Percentiles rank a stretch among this genome's conserved stretches.
These are phyloP conservation scores for Dothideomycetidae sp. DNA, from an alignment of 2,329 filamentous ascomycete species.

Conservation along the genomic window DNA sequence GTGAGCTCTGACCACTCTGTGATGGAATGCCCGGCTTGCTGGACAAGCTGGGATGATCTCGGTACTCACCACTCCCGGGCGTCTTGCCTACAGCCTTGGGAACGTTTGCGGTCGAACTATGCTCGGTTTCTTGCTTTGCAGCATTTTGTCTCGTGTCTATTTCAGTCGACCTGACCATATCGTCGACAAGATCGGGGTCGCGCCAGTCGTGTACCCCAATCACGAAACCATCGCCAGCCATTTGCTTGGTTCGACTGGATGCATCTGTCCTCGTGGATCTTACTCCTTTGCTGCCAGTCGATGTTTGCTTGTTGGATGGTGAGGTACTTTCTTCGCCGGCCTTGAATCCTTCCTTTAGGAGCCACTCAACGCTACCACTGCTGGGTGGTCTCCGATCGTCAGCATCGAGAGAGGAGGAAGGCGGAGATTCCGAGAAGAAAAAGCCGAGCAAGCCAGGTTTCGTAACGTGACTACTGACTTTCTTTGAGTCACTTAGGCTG, in stretches of 20 bases:
- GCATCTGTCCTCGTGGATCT: slow-evolving; percentile 21
- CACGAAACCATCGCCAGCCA: slow-evolving; percentile 49
- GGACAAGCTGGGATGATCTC: slow-evolving; percentile 23
- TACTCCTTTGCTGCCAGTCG: slow-evolving; percentile 13
- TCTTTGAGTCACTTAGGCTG: slow-evolving; percentile 13
- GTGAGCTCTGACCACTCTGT: slow-evolving; percentile 6
- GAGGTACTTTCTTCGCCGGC: slow-evolving; percentile 31
- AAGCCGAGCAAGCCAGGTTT: slow-evolving; percentile 20
- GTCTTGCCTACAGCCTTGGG: slow-evolving; percentile 54
- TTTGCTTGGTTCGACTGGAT: slow-evolving; percentile 13
- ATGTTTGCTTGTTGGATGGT: slow-evolving; percentile 10
- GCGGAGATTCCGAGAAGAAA: slow-evolving; percentile 31
- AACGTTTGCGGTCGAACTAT: slow-evolving; percentile 19
- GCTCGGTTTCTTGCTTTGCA: slow-evolving; percentile 17
- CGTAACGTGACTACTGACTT: slow-evolving; percentile 7
- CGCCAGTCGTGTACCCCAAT: slow-evolving; percentile 83
- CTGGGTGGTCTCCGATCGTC: slow-evolving; percentile 52
- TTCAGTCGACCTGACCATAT: neutral
- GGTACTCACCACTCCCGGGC: slow-evolving; percentile 59
- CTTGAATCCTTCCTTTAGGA: slow-evolving; percentile 51
- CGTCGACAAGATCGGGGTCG: slow-evolving; percentile 54
- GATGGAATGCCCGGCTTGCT: slow-evolving; percentile 12
- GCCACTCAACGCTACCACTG: slow-evolving; percentile 63
- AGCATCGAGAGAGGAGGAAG: slow-evolving; percentile 10
- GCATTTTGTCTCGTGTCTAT: slow-evolving; percentile 12